phyloP scores from a whole-genome alignment of 257 asterid genomes.

The Linderniella brevidens region DNA sequence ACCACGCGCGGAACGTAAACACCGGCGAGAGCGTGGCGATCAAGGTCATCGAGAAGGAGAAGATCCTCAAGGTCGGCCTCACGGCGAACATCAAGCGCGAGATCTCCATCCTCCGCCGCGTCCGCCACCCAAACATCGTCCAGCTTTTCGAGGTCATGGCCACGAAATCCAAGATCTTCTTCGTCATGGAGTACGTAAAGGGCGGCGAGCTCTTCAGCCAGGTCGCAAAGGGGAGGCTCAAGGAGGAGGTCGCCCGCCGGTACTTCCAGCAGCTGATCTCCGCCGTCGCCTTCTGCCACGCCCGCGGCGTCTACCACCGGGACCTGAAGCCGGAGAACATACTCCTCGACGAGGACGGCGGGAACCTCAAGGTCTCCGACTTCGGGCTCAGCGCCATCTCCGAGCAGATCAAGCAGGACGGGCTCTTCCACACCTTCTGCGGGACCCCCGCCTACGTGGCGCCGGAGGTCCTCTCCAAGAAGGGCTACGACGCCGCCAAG shows the following conservation, averaged over 20 bases:
- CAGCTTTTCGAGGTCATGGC: slow-evolving; percentile 49
- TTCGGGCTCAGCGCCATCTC: slow-evolving; percentile 44
- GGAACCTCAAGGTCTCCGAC: slow-evolving; percentile 40
- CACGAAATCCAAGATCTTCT: slow-evolving; percentile 31
- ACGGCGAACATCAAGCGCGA: slow-evolving; percentile 36
- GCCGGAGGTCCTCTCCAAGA: background rate
- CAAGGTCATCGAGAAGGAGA: slow-evolving; percentile 43
- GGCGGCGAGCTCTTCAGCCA: slow-evolving; percentile 48
- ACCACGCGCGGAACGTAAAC: slow-evolving; percentile 30
- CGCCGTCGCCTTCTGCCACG: slow-evolving; percentile 37
- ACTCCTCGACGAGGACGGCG: slow-evolving; percentile 35
- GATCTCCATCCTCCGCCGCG: slow-evolving; percentile 39
- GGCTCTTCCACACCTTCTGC: background rate
- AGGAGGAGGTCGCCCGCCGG: slow-evolving; percentile 32
- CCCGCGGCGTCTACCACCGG: slow-evolving; percentile 44
- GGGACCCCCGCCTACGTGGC: background rate
- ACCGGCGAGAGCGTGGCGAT: slow-evolving; percentile 36
- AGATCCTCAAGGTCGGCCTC: slow-evolving; percentile 30
- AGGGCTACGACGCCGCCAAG: background rate
- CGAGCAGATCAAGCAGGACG: slow-evolving; percentile 33
- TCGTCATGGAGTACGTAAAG: slow-evolving; percentile 39
- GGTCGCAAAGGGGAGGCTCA: slow-evolving; percentile 45
- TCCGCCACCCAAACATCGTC: slow-evolving; percentile 46
- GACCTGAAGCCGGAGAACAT: slow-evolving; percentile 44
- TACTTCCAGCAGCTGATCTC: slow-evolving; percentile 44